A percentile compares a stretch with the other conserved stretches of the same genome.
Conservation (phyloP, 306 rosid species). For the Prunus campanulata region DNA sequence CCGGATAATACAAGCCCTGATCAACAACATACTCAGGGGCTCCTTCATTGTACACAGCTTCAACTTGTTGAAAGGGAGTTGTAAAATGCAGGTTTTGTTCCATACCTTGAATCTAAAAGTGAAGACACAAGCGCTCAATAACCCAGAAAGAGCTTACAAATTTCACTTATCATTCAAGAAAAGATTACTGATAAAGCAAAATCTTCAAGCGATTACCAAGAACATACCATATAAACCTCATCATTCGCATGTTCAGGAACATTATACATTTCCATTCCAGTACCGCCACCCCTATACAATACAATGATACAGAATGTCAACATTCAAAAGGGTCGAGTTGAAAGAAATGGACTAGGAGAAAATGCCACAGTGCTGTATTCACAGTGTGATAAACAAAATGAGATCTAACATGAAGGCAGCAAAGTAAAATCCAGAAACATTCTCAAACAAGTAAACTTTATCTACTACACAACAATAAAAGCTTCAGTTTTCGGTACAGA, state of each 20-base stretch:
- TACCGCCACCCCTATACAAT: conserved; percentile 62
- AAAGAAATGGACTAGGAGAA: background rate
- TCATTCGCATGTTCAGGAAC: conserved; percentile 45
- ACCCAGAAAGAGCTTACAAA: background rate
- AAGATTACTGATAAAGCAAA: background rate
- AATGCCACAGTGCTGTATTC: no score
- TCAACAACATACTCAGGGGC: conserved; percentile 79
- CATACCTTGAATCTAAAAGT: conserved; percentile 55
- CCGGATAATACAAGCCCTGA: conserved; percentile 80
- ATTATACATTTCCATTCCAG: conserved; percentile 62
- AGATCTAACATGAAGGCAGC: no score
- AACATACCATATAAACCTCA: conserved; percentile 53
- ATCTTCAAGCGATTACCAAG: background rate
- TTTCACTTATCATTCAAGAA: conserved; percentile 8
- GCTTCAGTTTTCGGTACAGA: background rate
- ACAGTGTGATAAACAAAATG: no score
- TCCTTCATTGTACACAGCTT: conserved; percentile 70
- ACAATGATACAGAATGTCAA: conserved; percentile 26
- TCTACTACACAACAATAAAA: background rate
- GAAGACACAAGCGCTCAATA: conserved; percentile 20
- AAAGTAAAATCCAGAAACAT: background rate
- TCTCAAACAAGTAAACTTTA: background rate
- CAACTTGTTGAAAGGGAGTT: conserved; percentile 60
- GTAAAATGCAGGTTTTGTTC: conserved; percentile 53
- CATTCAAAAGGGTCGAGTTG: background rate